Conservation (phyloP, 2,329 filamentous ascomycete species). For the Diaporthe sp. region DNA sequence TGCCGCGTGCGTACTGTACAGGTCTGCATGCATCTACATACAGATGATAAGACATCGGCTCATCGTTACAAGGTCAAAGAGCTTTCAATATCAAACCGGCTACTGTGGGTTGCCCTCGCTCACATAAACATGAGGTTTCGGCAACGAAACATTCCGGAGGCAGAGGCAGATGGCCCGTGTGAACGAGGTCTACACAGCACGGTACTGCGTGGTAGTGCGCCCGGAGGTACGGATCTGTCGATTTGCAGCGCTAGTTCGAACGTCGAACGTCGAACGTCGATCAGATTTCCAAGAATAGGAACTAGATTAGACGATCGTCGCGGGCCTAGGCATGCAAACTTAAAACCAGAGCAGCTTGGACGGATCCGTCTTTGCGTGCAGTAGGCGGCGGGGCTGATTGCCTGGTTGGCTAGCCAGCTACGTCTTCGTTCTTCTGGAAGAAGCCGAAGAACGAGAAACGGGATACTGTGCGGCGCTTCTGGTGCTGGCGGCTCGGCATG, state of each 20-base stretch:
- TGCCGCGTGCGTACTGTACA: slow-evolving; percentile 11
- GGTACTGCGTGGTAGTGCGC: background rate
- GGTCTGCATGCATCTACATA: background rate
- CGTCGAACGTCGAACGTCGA: slow-evolving; percentile 31
- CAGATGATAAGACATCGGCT: slow-evolving; percentile 24
- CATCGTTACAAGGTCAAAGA: slow-evolving; percentile 19
- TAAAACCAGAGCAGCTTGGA: slow-evolving; percentile 32
- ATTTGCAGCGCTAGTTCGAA: slow-evolving; percentile 33
- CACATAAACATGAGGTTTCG: slow-evolving; percentile 30
- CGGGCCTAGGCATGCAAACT: slow-evolving; percentile 16
- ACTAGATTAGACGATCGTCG: slow-evolving; percentile 34
- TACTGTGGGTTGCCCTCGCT: slow-evolving; percentile 2
- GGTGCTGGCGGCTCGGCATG: slow-evolving; percentile 23
- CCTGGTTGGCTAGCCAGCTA: slow-evolving; percentile 4
- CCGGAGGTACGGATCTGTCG: slow-evolving; percentile 29
- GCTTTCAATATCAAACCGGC: slow-evolving; percentile 27
- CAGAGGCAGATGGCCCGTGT: slow-evolving; percentile 8
- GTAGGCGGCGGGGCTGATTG: background rate
- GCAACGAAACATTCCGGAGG: slow-evolving; percentile 30
- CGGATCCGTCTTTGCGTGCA: slow-evolving; percentile 30
- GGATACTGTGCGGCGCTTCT: slow-evolving; percentile 20
- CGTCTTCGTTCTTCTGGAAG: slow-evolving; percentile 21
- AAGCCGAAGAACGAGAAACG: slow-evolving; percentile 26
- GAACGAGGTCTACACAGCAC: slow-evolving; percentile 12
- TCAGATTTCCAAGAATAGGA: slow-evolving; percentile 37